Evolutionary conservation across 768 basidiomycete species (phyloP), one percentile per base, ranked within the genome.

Genomic region (Tylopilus intermedius): DNA sequence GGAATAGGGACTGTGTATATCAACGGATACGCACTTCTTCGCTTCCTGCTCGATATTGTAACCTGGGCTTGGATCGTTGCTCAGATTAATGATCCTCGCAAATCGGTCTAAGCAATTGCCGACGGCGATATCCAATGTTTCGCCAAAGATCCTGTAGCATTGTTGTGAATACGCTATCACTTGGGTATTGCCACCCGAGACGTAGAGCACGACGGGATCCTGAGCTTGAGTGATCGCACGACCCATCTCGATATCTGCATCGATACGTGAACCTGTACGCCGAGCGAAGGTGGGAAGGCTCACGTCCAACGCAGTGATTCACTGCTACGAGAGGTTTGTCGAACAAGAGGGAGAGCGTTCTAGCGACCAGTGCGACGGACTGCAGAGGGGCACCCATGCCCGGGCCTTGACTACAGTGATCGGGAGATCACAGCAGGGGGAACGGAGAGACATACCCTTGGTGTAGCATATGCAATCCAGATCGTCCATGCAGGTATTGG

Each of bases 281-380:
- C 45, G 37, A 35, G 8, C 18, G 43, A 46, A 50, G 42, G 47
- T 15, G 51, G 14, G 47, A 30, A 5, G 8, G 51, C 53, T 72
- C 91, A 98, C 96, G 96, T 45, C 96, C 96, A 30, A 99, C 85
- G 62, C 96, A 99, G 69, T 99, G 96, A 67, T 99, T 99, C n/a
- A 98, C 96, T 1, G 93, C 94, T 4, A 99, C 83, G 5, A 99
- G 77, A 3, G 96, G 95, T 64, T 96, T 98, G 61, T 81, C 71
- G 68, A 87, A 94, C 53, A 99, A 68, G 4, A 96, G 78, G 2
- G 92, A 86, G 32, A 99, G 75, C 1, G 91, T 95, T 45, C 96
- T 79, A 0, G 96, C 96, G 30, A 98, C 89, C 26, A 99, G 73
- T 1, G 91, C 94, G 13, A 98, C 93, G 3, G 94, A 94, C 63